Evolutionary conservation across 2,329 filamentous ascomycete genomes (phyloP).

Genomic region (Aureobasidium pullulans): DNA sequence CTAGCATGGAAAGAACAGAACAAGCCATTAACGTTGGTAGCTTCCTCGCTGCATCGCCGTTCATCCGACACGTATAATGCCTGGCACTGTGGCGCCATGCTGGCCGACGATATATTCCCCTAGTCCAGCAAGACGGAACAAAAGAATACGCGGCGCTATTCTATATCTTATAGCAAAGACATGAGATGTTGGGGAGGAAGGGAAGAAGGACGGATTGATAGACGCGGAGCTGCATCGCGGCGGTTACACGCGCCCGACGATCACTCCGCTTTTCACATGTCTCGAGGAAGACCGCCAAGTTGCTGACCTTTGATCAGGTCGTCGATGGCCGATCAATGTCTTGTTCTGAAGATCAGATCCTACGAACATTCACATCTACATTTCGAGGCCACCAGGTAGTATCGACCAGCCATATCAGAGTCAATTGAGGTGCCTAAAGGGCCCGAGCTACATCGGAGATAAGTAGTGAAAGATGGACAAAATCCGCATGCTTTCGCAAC

Average conservation of each 20-base stretch:
- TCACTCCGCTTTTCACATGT: constrained; percentile 6
- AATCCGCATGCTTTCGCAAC: not conserved
- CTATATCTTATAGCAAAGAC: not conserved
- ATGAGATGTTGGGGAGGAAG: not conserved
- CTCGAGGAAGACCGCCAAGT: not conserved
- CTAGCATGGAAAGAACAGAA: constrained; percentile 37
- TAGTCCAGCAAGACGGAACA: not conserved
- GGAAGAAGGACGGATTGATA: not conserved
- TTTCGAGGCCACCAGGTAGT: not conserved
- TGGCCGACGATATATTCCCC: not conserved
- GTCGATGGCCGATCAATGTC: not conserved
- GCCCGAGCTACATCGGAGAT: too few relatives aligned
- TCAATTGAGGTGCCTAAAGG: not conserved
- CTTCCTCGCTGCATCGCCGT: constrained; percentile 28
- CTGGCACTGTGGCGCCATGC: constrained; percentile 16
- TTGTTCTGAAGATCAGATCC: not conserved
- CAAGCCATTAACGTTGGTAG: constrained; percentile 35
- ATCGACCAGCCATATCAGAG: not conserved
- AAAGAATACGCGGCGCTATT: not conserved
- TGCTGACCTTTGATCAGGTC: not conserved
- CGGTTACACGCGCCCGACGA: not conserved
- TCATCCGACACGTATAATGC: constrained; percentile 31
- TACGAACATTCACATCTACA: not conserved
- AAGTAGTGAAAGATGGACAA: too few relatives aligned
- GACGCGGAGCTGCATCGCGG: not conserved